These are phyloP conservation scores for Cyberlindnera amylophila DNA, from an alignment of 805 yeast genomes.

Conservation along the genomic window DNA sequence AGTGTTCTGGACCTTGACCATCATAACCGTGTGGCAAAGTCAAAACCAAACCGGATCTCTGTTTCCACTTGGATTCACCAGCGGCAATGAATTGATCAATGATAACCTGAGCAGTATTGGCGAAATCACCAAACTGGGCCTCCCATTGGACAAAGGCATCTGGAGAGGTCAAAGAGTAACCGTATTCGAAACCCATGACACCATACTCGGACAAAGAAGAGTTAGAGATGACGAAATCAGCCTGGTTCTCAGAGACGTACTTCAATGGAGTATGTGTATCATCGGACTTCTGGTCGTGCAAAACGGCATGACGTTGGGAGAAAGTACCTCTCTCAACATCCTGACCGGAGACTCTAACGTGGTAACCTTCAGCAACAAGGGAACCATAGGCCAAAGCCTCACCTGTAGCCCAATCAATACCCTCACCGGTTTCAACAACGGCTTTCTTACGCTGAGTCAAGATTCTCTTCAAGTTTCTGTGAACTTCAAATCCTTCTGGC, in stretches of 20 bases:
- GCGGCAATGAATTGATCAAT: conserved; percentile 94
- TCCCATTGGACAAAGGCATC: conserved; percentile 98
- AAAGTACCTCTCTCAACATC: conserved; percentile 99
- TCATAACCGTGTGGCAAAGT: conserved; percentile 99
- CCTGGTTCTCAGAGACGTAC: conserved; percentile 75
- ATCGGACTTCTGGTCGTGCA: conserved; percentile 83
- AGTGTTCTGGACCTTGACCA: conserved; percentile 99
- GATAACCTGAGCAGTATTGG: conserved; percentile 98
- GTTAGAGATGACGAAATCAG: conserved; percentile 83
- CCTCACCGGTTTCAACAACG: conserved; percentile 81
- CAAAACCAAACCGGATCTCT: conserved; percentile 93
- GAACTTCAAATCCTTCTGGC: conserved; percentile 86
- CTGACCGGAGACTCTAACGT: conserved; percentile 97
- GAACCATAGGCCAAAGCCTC: conserved; percentile 98
- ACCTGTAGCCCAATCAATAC: conserved; percentile 99
- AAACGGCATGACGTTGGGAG: conserved; percentile 98
- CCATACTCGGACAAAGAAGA: conserved; percentile 98
- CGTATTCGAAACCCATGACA: conserved; percentile 98
- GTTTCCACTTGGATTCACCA: conserved; percentile 98
- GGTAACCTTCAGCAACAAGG: conserved; percentile 86
- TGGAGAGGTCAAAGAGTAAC: conserved; percentile 96
- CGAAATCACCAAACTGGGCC: conserved; percentile 99
- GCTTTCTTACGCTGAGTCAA: conserved; percentile 83
- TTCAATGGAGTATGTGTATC: conserved; percentile 87
- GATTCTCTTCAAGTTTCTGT: conserved; percentile 94